Evolutionary conservation across 768 basidiomycete genomes (phyloP), one percentile per base, ranked within the genome.

Genomic region (Boletus rubroflammeus): DNA sequence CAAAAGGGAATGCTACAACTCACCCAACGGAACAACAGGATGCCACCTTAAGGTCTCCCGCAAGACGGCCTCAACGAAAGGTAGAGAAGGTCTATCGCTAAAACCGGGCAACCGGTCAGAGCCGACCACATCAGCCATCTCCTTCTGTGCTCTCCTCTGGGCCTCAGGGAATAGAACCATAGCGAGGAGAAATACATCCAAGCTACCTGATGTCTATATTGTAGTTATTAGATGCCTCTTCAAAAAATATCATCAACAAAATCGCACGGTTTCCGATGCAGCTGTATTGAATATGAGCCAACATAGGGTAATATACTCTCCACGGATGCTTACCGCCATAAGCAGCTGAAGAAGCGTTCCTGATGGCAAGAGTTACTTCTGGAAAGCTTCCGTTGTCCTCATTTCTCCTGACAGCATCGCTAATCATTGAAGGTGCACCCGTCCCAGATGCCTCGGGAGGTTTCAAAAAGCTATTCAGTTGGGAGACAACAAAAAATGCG

Each of bases 161-260:
- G 38, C 60, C 17, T 62, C 63, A 5, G 67, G 68, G n/a, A 58
- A 63, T 45, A 68, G 48, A 32, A 65, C 57, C 67, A 68, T 68
- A 10, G 63, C 57, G 14, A 69, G 68, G n/a, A 69, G 25, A 49
- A 69, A 66, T 13, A 67, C 51, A 0, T 55, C 45, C 44, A 67
- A 45, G 15, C 42, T 56, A 17, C 42, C 51, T 9, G 65, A 58
- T 21, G 67, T 69, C 66, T 68, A 19, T 17, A 40, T 39, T 35
- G 1, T 21, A 31, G 2, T 29, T 13, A 17, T 60, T 11, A 57
- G 38, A 25, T 50, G n/a, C 6, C 45, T 36, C 25, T 5, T 13
- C 6, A 21, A 45, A 26, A 40, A 10, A 14, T 47, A 14, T 15
- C 11, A 40, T 29, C 9, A 34, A 51, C 31, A 44, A 25, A n/a